Evolutionary conservation across 768 basidiomycete species (phyloP).

Genomic region (Leccinum sublutescens): DNA sequence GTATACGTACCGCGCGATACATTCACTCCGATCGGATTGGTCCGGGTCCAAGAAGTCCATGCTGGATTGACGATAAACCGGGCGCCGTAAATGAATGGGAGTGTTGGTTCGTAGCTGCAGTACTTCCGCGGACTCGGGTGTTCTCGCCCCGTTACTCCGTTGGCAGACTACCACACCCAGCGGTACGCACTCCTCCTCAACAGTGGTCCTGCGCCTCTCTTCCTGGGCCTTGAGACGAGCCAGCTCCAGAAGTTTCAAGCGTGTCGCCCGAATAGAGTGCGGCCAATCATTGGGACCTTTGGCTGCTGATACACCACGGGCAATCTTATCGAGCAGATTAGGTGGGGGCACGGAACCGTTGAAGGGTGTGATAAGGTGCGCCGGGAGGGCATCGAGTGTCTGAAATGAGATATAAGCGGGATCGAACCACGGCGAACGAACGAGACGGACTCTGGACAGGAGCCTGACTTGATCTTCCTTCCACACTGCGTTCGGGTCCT

Average conservation of each 20-base stretch:
- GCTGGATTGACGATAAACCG: slow-evolving; percentile 77
- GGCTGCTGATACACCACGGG: slow-evolving; percentile 69
- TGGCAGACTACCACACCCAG: slow-evolving; percentile 13
- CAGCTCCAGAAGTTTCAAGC: slow-evolving; percentile 77
- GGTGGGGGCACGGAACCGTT: slow-evolving; percentile 80
- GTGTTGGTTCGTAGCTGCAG: slow-evolving; percentile 50
- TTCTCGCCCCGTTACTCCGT: slow-evolving; percentile 13
- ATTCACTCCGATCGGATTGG: slow-evolving; percentile 43
- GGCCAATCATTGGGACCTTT: slow-evolving; percentile 82
- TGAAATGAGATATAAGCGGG: slow-evolving; percentile 11
- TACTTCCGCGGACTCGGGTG: slow-evolving; percentile 37
- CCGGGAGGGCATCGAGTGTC: slow-evolving; percentile 82
- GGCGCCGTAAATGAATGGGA: slow-evolving; percentile 45
- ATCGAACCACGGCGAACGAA: neutral
- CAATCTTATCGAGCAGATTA: slow-evolving; percentile 85
- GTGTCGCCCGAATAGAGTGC: slow-evolving; percentile 78
- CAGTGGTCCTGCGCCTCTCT: slow-evolving; percentile 38
- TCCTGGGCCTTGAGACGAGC: slow-evolving; percentile 66
- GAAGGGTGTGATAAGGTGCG: slow-evolving; percentile 85
- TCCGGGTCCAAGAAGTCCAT: slow-evolving; percentile 77
- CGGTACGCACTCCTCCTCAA: slow-evolving; percentile 44
- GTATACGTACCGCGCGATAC: slow-evolving; percentile 59
- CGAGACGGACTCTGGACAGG: slow-evolving; percentile 56
- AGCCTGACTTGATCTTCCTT: slow-evolving; percentile 68
- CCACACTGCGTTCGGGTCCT: slow-evolving; percentile 69